phyloP scores from a whole-genome alignment of 148 eudicot species.

The Chenopodium album region DNA sequence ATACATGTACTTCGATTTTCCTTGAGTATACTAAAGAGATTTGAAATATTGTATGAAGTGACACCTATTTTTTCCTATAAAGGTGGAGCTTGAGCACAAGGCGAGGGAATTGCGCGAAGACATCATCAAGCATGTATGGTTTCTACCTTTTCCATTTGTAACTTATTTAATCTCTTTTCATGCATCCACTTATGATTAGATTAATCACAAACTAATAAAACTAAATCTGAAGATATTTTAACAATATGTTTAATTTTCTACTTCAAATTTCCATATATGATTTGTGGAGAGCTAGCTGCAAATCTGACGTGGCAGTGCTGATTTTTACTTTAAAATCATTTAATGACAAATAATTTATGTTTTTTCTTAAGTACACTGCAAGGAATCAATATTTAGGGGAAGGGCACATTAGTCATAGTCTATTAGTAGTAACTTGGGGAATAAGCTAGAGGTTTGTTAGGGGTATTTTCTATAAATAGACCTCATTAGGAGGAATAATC shows the following conservation, averaged over 20 bases:
- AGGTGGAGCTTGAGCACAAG: slow-evolving; percentile 36
- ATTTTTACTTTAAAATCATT: too few species aligned
- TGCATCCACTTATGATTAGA: not conserved
- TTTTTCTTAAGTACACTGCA: too few species aligned
- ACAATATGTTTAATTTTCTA: too few species aligned
- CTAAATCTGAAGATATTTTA: too few species aligned
- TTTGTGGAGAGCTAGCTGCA: not conserved
- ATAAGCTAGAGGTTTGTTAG: too few species aligned
- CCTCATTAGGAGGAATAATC: too few species aligned
- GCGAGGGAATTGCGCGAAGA: slow-evolving; percentile 33
- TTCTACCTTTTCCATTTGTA: not conserved
- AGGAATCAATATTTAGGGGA: too few species aligned
- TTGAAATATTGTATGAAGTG: not conserved
- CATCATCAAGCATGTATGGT: slow-evolving; percentile 32
- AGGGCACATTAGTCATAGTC: too few species aligned
- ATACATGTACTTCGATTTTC: not conserved
- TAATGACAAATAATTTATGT: too few species aligned
- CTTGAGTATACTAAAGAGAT: not conserved
- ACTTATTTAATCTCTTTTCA: not conserved
- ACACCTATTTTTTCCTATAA: not conserved
- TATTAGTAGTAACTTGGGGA: too few species aligned
- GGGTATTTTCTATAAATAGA: too few species aligned
- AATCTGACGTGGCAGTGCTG: not conserved
- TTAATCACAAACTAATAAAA: not conserved
- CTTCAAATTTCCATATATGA: not conserved